These are phyloP conservation scores for Hypoxylon fuscum DNA, from an alignment of 495 filamentous ascomycete species.

Conservation along the genomic window DNA sequence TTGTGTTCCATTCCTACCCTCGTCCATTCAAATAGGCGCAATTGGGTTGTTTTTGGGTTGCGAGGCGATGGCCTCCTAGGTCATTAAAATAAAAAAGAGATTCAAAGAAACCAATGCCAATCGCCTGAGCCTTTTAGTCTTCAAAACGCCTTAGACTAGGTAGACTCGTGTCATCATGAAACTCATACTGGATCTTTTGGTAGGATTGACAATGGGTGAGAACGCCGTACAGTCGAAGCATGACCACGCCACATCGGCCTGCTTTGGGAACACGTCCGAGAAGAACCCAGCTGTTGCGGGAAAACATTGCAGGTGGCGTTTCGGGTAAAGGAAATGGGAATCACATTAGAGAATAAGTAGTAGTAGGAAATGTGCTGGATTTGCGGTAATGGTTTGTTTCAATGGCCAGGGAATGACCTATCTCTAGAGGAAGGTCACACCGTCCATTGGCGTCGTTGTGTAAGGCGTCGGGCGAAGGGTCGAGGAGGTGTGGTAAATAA, in stretches of 20 bases:
- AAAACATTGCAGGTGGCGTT: background rate
- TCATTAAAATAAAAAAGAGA: slow-evolving; percentile 14
- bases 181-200: background rate
- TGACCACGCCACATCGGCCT: background rate
- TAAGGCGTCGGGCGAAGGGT: slow-evolving; percentile 22
- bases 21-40: slow-evolving; percentile 1
- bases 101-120: slow-evolving; percentile 19
- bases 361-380: slow-evolving; percentile 11
- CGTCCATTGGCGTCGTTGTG: slow-evolving; percentile 44
- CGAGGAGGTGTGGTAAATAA: background rate
- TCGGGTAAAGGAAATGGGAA: slow-evolving; percentile 1
- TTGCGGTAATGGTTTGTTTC: slow-evolving; percentile 15
- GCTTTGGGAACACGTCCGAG: background rate
- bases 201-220: background rate
- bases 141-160: background rate
- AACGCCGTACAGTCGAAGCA: background rate
- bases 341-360: slow-evolving; percentile 2
- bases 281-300: background rate
- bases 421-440: slow-evolving; percentile 41
- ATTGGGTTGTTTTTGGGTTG: background rate
- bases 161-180: slow-evolving; percentile 1
- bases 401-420: slow-evolving; percentile 47
- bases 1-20: slow-evolving; percentile 7
- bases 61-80: background rate
- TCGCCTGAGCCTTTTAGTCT: slow-evolving; percentile 3